Evolutionary conservation across 164 flowering plant genomes (phyloP).

Genomic region (Kalanchoe fedtschenkoi): DNA sequence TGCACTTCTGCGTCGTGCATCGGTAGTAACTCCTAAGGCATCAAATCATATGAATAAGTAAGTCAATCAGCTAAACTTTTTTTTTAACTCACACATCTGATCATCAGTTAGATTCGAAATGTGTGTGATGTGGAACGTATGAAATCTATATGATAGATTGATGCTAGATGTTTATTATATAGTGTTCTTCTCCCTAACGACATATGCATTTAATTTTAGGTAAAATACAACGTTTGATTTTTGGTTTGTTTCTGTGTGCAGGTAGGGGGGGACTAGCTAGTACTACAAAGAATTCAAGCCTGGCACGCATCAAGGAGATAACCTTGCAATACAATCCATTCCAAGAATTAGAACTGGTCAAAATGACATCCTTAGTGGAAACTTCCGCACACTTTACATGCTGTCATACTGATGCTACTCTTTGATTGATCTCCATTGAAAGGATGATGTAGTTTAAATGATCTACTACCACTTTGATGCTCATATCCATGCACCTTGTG

Average conservation of each 20-base stretch:
- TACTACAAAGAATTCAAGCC: neutral
- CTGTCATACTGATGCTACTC: neutral
- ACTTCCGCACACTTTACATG: neutral
- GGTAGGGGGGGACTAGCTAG: neutral
- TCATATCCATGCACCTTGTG: no score
- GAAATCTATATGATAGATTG: neutral
- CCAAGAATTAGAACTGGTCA: neutral
- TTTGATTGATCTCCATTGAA: no score
- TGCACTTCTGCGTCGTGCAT: constrained; percentile 85
- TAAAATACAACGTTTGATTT: neutral
- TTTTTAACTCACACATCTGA: no score
- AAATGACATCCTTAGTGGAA: neutral
- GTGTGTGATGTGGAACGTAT: no score
- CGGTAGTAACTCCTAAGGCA: constrained; percentile 77
- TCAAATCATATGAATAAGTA: neutral
- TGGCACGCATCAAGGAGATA: neutral
- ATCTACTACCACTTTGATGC: no score
- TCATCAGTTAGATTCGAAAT: no score
- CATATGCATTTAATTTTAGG: neutral
- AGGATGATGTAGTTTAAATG: no score
- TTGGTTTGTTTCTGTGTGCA: neutral
- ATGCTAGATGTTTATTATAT: neutral
- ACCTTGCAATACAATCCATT: neutral
- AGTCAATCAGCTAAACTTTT: no score
- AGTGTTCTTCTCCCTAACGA: constrained; percentile 1